These are phyloP conservation scores for Diphasiastrum complanatum DNA, from an alignment of 83 land plant species.

Conservation along the genomic window DNA sequence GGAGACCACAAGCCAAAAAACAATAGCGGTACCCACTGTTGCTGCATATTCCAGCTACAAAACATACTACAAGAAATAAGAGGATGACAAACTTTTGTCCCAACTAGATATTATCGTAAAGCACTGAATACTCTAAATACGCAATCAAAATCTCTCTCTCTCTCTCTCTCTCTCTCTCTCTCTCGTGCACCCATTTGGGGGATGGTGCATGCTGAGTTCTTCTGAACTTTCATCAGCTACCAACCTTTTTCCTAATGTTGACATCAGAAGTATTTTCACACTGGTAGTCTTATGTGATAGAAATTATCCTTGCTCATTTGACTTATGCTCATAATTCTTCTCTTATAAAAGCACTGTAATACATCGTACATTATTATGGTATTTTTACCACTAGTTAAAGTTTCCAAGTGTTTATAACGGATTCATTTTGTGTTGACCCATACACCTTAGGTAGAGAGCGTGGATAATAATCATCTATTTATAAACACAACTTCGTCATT, in stretches of 20 bases:
- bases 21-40: constrained; percentile 25
- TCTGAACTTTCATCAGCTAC: not conserved
- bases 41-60: constrained; percentile 32
- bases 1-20: constrained; percentile 27
- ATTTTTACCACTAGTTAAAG: not conserved
- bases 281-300: not conserved
- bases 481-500: not conserved
- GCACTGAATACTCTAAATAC: no score
- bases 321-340: not conserved
- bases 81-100: no score
- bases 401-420: not conserved
- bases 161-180: constrained; percentile 10
- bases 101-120: no score
- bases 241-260: not conserved
- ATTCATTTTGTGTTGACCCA: not conserved
- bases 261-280: not conserved
- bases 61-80: not conserved
- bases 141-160: not conserved
- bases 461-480: not conserved
- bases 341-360: not conserved
- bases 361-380: not conserved
- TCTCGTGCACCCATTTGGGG: not conserved
- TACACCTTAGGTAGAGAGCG: not conserved
- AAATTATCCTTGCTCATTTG: no score
- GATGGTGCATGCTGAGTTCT: not conserved